Conservation (phyloP, 2,329 filamentous ascomycete genomes). For the Ophiostoma triangulosporum region DNA sequence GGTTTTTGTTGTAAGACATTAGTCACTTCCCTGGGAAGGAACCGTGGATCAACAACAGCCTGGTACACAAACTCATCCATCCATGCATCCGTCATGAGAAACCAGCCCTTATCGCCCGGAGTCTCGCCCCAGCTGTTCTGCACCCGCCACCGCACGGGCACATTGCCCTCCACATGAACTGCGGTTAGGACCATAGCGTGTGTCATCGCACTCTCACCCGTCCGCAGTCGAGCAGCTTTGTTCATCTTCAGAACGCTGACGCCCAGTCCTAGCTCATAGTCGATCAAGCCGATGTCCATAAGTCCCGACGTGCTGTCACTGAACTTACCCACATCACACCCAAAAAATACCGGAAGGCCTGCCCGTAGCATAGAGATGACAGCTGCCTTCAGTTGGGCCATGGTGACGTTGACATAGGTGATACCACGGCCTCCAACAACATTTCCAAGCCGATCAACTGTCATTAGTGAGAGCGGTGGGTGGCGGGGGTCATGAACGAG, state of each 20-base stretch:
- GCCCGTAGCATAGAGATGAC: slow-evolving; percentile 66
- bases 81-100: slow-evolving; percentile 76
- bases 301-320: slow-evolving; percentile 54
- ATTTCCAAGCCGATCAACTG: slow-evolving; percentile 68
- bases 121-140: slow-evolving; percentile 72
- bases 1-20: slow-evolving; percentile 60
- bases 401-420: slow-evolving; percentile 73
- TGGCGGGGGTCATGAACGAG: slow-evolving; percentile 80
- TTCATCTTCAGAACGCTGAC: slow-evolving; percentile 57
- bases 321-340: slow-evolving; percentile 76
- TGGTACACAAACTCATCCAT: slow-evolving; percentile 77
- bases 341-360: slow-evolving; percentile 77
- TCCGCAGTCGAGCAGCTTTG: slow-evolving; percentile 61
- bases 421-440: slow-evolving; percentile 63
- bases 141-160: slow-evolving; percentile 58
- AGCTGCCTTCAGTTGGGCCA: slow-evolving; percentile 55
- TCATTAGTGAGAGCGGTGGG: slow-evolving; percentile 55
- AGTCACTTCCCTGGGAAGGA: slow-evolving; percentile 49
- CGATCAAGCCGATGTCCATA: slow-evolving; percentile 65
- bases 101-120: slow-evolving; percentile 67
- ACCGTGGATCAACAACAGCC: slow-evolving; percentile 65
- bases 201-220: slow-evolving; percentile 72
- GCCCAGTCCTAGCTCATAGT: slow-evolving; percentile 78
- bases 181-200: slow-evolving; percentile 87
- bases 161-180: slow-evolving; percentile 58